Evolutionary conservation across 768 basidiomycete species (phyloP).

Genomic region (Tulasnella sp.): DNA sequence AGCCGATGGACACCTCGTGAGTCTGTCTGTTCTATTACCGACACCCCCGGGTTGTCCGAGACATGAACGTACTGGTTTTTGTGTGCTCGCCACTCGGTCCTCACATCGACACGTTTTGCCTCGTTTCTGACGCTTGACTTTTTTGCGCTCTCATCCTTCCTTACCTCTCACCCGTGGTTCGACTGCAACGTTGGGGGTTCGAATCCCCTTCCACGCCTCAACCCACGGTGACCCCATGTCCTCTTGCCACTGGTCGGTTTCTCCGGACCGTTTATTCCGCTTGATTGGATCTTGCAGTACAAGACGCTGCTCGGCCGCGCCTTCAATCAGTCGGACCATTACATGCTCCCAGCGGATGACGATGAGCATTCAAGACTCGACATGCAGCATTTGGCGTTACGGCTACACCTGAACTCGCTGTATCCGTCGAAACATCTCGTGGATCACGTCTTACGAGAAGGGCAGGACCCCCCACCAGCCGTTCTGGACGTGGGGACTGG

Average conservation of each 20-base stretch:
- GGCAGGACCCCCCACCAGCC: background rate
- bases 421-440: conserved; percentile 14
- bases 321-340: conserved; percentile 20
- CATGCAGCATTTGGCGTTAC: conserved; percentile 17
- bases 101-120: background rate
- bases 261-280: background rate
- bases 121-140: background rate
- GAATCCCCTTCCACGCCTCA: background rate
- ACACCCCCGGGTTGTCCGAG: background rate
- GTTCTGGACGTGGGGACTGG: conserved; percentile 24
- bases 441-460: background rate
- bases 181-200: background rate
- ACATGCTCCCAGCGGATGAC: conserved; percentile 25
- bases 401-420: conserved; percentile 8
- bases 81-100: background rate
- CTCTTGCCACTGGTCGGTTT: background rate
- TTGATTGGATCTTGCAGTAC: background rate
- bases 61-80: background rate
- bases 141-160: background rate
- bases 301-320: background rate
- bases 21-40: background rate
- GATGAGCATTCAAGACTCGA: conserved; percentile 21
- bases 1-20: conserved; percentile 20
- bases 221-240: background rate
- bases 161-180: background rate